Evolutionary conservation across 1,139 yeast species (phyloP).

Genomic region (Yamadazyma sp.): DNA sequence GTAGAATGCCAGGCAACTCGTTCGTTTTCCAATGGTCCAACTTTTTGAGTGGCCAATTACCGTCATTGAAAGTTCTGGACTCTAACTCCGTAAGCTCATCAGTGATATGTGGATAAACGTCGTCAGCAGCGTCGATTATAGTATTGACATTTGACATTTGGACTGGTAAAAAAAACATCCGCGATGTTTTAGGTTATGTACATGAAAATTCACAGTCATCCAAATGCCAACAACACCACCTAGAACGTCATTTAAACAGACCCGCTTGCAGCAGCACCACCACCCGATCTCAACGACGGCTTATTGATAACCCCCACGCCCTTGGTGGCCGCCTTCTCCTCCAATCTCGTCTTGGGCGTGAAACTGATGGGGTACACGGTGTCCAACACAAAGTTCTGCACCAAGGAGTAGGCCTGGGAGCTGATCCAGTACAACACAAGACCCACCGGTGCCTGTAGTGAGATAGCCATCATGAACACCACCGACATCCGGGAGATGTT

Average conservation of each 20-base stretch:
- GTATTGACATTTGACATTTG: not conserved
- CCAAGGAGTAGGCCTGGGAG: constrained; percentile 71
- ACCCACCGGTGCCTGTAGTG: constrained; percentile 85
- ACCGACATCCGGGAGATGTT: constrained; percentile 74
- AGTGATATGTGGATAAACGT: constrained; percentile 7
- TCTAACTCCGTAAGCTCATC: constrained; percentile 5
- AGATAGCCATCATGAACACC: constrained; percentile 77
- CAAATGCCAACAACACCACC: too few relatives aligned
- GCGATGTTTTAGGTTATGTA: not conserved
- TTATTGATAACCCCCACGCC: not conserved
- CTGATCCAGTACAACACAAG: constrained; percentile 83
- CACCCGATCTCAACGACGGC: not conserved
- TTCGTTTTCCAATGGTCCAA: constrained; percentile 37
- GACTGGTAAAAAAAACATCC: not conserved
- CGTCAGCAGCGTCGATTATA: constrained; percentile 3
- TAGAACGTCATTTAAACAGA: too few relatives aligned
- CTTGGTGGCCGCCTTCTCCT: not conserved
- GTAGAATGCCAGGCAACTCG: constrained; percentile 27
- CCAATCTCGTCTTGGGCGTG: constrained; percentile 36
- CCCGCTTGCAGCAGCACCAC: too few relatives aligned
- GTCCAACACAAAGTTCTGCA: constrained; percentile 77
- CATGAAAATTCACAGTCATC: not conserved
- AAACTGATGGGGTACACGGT: constrained; percentile 58
- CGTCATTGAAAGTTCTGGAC: constrained; percentile 18
- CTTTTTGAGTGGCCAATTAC: constrained; percentile 27